phyloP scores from a whole-genome alignment of 225 moss, liverwort and hornwort species.

The Thuidium tamariscinum region DNA sequence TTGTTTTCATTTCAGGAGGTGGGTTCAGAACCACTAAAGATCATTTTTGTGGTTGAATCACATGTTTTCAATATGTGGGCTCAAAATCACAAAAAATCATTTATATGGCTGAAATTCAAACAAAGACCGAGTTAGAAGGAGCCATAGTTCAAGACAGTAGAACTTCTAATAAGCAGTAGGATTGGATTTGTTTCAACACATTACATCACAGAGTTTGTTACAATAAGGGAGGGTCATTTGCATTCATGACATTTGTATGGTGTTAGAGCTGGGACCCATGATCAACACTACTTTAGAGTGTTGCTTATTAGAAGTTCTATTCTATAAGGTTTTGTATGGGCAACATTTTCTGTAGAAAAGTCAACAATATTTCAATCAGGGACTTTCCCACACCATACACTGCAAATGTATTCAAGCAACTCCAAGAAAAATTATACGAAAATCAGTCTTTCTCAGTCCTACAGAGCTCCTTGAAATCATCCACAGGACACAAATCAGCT shows the following conservation, averaged over 20 bases:
- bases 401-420: too few relatives aligned
- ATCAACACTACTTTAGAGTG: too few relatives aligned
- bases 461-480: background rate
- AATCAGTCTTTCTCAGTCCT: background rate
- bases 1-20: background rate
- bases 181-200: too few relatives aligned
- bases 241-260: too few relatives aligned
- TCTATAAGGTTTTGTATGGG: background rate
- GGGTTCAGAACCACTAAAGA: background rate
- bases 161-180: too few relatives aligned
- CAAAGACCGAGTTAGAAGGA: background rate
- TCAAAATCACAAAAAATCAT: background rate
- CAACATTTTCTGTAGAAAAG: too few relatives aligned
- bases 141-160: too few relatives aligned
- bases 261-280: fast-evolving
- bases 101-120: background rate
- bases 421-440: too few relatives aligned
- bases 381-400: background rate
- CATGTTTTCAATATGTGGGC: too few relatives aligned
- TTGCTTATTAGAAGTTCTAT: background rate
- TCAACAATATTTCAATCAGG: background rate
- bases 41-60: too few relatives aligned
- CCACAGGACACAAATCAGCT: background rate
- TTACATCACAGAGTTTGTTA: too few relatives aligned
- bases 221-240: too few relatives aligned